phyloP scores from a whole-genome alignment of 176 grass and related monocot genomes.

The Guadua angustifolia region DNA sequence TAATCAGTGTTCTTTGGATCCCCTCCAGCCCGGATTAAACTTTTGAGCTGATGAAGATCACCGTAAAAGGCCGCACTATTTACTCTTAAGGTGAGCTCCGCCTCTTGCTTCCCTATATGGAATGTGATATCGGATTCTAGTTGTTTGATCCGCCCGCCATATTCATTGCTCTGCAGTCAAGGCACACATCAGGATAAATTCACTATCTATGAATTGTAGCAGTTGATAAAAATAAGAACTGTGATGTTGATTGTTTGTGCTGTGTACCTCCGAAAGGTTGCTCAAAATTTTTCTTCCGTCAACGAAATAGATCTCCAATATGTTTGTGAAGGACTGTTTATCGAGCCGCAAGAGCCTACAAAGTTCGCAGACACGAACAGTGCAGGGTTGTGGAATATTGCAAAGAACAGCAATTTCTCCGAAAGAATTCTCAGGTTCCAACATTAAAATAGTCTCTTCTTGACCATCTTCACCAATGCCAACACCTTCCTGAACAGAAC shows the following conservation, averaged over 20 bases:
- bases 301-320: conserved; percentile 90
- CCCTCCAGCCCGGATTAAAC: conserved; percentile 80
- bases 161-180: conserved; percentile 65
- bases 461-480: conserved; percentile 76
- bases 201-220: not conserved
- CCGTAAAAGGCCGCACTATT: conserved; percentile 84
- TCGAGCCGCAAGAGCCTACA: conserved; percentile 78
- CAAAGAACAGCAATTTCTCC: conserved; percentile 90
- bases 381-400: conserved; percentile 91
- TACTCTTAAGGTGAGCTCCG: conserved; percentile 79
- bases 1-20: conserved; percentile 90
- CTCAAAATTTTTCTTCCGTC: conserved; percentile 79
- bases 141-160: conserved; percentile 63
- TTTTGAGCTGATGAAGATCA: conserved; percentile 74
- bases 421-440: conserved; percentile 68
- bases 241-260: not conserved
- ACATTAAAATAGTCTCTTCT: conserved; percentile 66
- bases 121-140: conserved; percentile 87
- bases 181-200: not conserved
- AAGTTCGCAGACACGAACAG: conserved; percentile 78
- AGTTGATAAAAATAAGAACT: not conserved
- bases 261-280: conserved; percentile 80
- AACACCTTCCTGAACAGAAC: conserved; percentile 63
- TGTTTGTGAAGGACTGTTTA: conserved; percentile 86
- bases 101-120: conserved; percentile 92